Percentiles rank a stretch among this genome's conserved stretches.
These are phyloP conservation scores for Neopestalotiopsis sp. DNA, from an alignment of 2,329 filamentous ascomycete genomes.

Conservation along the genomic window DNA sequence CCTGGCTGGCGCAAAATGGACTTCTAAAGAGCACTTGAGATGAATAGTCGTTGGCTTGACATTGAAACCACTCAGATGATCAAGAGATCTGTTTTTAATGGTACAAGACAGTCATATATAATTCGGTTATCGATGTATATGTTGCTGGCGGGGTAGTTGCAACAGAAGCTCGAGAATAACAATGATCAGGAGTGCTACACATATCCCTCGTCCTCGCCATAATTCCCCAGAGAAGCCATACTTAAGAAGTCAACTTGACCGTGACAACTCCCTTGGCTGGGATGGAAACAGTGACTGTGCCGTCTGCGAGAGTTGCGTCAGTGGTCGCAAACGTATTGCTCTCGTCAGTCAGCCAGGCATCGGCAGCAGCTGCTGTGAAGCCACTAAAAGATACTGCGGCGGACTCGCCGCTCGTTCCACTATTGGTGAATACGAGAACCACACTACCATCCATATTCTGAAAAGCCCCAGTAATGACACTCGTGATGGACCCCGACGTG, in stretches of 20 bases:
- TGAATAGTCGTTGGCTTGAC: not conserved
- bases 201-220: too few species aligned
- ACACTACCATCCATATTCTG: constrained; percentile 28
- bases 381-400: constrained; percentile 22
- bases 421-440: constrained; percentile 33
- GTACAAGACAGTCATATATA: not conserved
- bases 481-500: constrained; percentile 27
- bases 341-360: constrained; percentile 26
- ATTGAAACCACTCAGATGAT: not conserved
- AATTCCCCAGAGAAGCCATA: not conserved
- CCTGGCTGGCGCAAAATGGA: constrained; percentile 25
- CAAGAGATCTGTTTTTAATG: too few species aligned
- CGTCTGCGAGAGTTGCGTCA: constrained; percentile 17
- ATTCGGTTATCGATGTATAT: too few species aligned
- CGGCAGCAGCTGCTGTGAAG: constrained; percentile 19
- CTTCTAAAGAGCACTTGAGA: not conserved
- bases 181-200: too few species aligned
- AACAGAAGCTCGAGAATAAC: too few species aligned
- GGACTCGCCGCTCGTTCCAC: constrained; percentile 20
- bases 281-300: constrained; percentile 23
- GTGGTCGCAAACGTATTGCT: constrained; percentile 22
- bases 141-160: too few species aligned
- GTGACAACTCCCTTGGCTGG: constrained; percentile 27
- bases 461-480: constrained; percentile 28
- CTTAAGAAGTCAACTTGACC: constrained; percentile 22